phyloP scores from a whole-genome alignment of 2,329 filamentous ascomycete species.

The Penicillium sp. region DNA sequence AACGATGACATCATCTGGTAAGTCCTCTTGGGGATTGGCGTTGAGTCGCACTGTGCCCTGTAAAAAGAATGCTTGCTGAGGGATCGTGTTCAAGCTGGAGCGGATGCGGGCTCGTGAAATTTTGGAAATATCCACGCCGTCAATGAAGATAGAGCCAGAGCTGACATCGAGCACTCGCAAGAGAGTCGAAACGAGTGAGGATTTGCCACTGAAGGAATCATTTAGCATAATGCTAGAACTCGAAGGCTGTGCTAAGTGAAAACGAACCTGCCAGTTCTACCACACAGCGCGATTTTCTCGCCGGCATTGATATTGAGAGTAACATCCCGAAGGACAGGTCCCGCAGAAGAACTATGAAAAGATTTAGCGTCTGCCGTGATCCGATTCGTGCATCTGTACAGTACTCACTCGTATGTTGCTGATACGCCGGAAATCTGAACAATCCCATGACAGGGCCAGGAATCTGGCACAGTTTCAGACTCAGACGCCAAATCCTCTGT shows the following conservation, averaged over 20 bases:
- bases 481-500: slow-evolving; percentile 37
- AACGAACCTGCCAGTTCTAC: slow-evolving; percentile 30
- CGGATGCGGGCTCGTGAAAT: slow-evolving; percentile 25
- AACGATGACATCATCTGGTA: slow-evolving; percentile 23
- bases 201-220: slow-evolving; percentile 27
- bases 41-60: slow-evolving; percentile 24
- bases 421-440: slow-evolving; percentile 39
- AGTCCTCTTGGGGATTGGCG: slow-evolving; percentile 10
- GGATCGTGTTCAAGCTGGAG: slow-evolving; percentile 28
- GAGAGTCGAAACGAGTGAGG: slow-evolving; percentile 27
- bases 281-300: slow-evolving; percentile 33
- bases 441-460: slow-evolving; percentile 38
- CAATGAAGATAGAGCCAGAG: slow-evolving; percentile 26
- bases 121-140: slow-evolving; percentile 25
- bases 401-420: slow-evolving; percentile 37
- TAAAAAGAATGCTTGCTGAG: slow-evolving; percentile 30
- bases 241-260: background rate
- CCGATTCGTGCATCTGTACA: background rate
- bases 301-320: slow-evolving; percentile 22
- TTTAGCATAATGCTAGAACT: background rate
- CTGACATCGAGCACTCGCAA: slow-evolving; percentile 31
- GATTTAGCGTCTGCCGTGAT: background rate
- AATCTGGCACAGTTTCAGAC: background rate
- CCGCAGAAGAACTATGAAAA: slow-evolving; percentile 5
- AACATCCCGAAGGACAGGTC: slow-evolving; percentile 22